These are phyloP conservation scores for Cladosporium sphaerospermum DNA, from an alignment of 2,329 filamentous ascomycete genomes.

Conservation along the genomic window DNA sequence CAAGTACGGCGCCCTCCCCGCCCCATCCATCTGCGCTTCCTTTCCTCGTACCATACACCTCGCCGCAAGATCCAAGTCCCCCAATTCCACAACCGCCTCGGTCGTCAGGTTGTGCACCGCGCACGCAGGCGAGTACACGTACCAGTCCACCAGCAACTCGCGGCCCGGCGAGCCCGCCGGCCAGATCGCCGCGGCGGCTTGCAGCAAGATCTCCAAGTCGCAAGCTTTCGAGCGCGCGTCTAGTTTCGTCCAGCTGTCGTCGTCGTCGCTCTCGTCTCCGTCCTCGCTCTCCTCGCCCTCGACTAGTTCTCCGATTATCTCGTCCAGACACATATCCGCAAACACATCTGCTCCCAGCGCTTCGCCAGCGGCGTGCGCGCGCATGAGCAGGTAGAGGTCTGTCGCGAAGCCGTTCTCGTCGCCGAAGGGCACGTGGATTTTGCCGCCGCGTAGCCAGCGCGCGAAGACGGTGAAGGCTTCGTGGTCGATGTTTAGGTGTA, in stretches of 20 bases:
- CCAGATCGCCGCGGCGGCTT: constrained; percentile 4
- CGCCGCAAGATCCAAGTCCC: constrained; percentile 5
- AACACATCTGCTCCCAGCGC: constrained; percentile 1
- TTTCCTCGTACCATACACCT: constrained; percentile 4
- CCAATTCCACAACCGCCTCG: constrained; percentile 2
- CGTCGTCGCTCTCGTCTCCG: background rate
- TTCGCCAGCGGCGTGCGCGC: constrained; percentile 4
- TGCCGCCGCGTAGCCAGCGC: background rate
- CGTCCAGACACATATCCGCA: constrained; percentile 3
- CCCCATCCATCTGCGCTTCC: background rate
- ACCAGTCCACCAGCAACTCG: constrained; percentile 5
- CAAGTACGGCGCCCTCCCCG: background rate
- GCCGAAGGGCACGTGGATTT: constrained; percentile 1
- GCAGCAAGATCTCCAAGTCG: background rate
- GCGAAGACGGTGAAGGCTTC: constrained; percentile 8
- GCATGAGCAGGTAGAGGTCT: constrained; percentile 5
- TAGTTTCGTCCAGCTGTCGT: background rate
- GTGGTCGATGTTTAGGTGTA: constrained; percentile 5
- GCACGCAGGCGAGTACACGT: background rate
- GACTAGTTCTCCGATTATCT: constrained; percentile 1
- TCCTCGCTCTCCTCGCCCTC: background rate
- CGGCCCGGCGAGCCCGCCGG: constrained; percentile 1
- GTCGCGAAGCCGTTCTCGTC: constrained; percentile 7
- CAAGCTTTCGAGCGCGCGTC: background rate
- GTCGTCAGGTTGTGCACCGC: background rate